phyloP scores from a whole-genome alignment of 1,139 yeast genomes.

The Lodderomyces oxycetoniae region DNA sequence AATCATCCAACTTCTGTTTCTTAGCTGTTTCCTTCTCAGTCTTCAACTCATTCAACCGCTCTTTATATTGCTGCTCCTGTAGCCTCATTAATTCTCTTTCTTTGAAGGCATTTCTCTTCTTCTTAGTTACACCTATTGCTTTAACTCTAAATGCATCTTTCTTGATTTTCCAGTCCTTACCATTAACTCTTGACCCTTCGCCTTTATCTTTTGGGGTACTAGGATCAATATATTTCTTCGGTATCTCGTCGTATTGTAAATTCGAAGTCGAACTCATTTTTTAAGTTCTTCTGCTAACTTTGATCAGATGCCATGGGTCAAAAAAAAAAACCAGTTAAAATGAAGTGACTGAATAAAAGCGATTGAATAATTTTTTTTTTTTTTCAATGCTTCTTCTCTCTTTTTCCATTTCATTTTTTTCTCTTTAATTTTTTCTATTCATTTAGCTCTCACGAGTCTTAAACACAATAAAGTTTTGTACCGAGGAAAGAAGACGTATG shows the following conservation, averaged over 20 bases:
- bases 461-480: too few species aligned
- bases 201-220: conserved; percentile 25
- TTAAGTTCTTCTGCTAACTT: too few species aligned
- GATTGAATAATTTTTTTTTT: conserved; percentile 2
- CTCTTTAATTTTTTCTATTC: not conserved
- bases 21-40: conserved; percentile 58
- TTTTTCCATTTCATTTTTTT: not conserved
- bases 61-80: conserved; percentile 44
- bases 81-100: conserved; percentile 34
- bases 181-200: conserved; percentile 47
- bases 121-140: conserved; percentile 24
- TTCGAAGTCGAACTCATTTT: conserved; percentile 27
- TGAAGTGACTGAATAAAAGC: too few species aligned
- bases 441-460: too few species aligned
- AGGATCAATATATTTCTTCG: conserved; percentile 28
- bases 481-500: too few species aligned
- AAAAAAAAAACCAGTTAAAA: too few species aligned
- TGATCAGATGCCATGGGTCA: too few species aligned
- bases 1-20: conserved; percentile 45
- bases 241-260: conserved; percentile 23
- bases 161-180: conserved; percentile 54
- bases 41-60: conserved; percentile 52
- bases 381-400: not conserved
- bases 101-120: conserved; percentile 19
- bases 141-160: conserved; percentile 49